Conservation (phyloP, 192 early-diverging fungal species). For the Dispira simplex region DNA sequence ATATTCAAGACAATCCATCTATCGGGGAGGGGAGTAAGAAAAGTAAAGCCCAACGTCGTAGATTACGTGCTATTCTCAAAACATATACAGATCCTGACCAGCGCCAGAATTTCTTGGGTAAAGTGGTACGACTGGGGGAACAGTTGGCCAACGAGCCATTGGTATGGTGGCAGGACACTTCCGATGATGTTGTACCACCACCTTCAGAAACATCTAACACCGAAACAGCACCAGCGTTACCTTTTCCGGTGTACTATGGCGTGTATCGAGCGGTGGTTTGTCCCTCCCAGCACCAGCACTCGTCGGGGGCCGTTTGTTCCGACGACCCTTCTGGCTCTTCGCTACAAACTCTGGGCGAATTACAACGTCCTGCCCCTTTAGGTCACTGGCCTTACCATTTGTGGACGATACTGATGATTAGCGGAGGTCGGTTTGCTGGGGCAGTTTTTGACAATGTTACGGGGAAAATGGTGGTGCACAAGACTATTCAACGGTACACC, state of each 20-base stretch:
- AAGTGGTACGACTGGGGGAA: constrained; percentile 1
- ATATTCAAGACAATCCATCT: not conserved
- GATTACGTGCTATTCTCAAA: not conserved
- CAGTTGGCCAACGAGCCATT: not conserved
- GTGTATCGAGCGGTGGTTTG: not conserved
- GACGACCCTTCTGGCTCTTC: not conserved
- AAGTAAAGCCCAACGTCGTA: not conserved
- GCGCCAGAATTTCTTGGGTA: not conserved
- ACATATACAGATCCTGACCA: constrained; percentile 3
- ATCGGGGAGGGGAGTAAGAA: not conserved
- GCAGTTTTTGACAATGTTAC: constrained; percentile 60
- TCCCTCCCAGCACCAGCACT: not conserved
- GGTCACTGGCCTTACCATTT: not conserved
- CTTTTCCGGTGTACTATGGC: not conserved
- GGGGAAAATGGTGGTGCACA: constrained; percentile 55
- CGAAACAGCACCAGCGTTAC: not conserved
- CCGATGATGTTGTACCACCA: no score
- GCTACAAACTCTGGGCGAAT: not conserved
- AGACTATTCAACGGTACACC: constrained; percentile 93
- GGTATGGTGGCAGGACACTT: not conserved
- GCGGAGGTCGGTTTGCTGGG: constrained; percentile 87
- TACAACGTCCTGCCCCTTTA: not conserved
- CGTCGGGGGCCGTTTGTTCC: not conserved
- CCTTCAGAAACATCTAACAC: not conserved
- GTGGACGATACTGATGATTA: constrained; percentile 70